Evolutionary conservation across 805 yeast species (phyloP), one percentile per base, ranked within the genome.

Genomic region (Isabelozyma heimii): DNA sequence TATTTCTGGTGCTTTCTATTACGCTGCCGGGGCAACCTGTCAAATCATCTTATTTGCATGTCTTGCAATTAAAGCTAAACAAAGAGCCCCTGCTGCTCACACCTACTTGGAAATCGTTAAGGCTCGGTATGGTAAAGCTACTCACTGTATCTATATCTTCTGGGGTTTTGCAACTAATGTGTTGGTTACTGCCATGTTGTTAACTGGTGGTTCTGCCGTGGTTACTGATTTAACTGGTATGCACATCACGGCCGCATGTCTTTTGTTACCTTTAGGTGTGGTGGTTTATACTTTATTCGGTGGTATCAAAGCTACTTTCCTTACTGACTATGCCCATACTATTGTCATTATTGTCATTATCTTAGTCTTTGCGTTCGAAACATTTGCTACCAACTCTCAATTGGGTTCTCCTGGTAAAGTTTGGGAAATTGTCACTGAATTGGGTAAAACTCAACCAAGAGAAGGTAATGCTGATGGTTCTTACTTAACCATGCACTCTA

Each of bases 21-120:
- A 91, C 64, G 97, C 96, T 8, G 81, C 94, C 3, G 98, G 97
- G 62, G 97, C 97, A 1, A 80, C 89, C 47, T 89, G 88, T 48
- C 97, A 91, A 65, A 87, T 91, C 56, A 84, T 90, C 17, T 73
- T 90, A 46, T 91, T 91, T 67, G 89, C 96, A 1, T 84, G 90
- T 42, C 67, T 90, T 50, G 97, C 97, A 10, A 89, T 91, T 54
- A 91, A 88, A 64, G 88, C 91, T 35, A 91, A 91, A 67, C 86
- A 85, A 62, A 82, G 84, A 55, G 97, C 97, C 12, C 97, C 97
- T 4, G 85, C 83, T 44, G 95, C 95, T 2, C 97, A 91, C 70
- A 90, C 97, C 1, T 91, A 87, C 66, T 75, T 90, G 56, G 98
- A 91, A 69, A 87, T 91, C 47, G 80, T 91, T 55, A 83, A 80